Percentiles rank a stretch among this genome's conserved stretches.
These are phyloP conservation scores for Trypanosoma vivax DNA, from an alignment of 208 protist species.

Conservation along the genomic window DNA sequence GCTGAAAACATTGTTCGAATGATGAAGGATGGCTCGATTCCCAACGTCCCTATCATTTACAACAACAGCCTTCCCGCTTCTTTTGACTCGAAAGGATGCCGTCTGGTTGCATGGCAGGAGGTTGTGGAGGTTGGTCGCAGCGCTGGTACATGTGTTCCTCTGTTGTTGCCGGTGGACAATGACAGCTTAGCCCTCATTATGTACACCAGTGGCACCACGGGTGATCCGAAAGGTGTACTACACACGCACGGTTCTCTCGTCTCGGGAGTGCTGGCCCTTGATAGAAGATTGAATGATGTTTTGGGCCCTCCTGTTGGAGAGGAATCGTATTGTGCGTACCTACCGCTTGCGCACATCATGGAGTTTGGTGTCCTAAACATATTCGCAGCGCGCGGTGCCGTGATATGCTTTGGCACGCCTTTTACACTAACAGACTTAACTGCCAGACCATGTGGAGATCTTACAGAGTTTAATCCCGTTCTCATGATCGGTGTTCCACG, in stretches of 20 bases:
- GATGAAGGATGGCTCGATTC: constrained; percentile 35
- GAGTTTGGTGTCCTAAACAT: constrained; percentile 54
- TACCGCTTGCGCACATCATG: constrained; percentile 72
- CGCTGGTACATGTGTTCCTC: not conserved
- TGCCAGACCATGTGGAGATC: constrained; percentile 59
- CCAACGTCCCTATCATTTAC: constrained; percentile 48
- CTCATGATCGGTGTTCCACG: constrained; percentile 51
- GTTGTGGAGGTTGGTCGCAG: constrained; percentile 35
- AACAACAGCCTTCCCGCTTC: constrained; percentile 33
- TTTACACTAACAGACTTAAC: constrained; percentile 37
- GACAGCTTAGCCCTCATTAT: constrained; percentile 58
- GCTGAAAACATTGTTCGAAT: constrained; percentile 39
- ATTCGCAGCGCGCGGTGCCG: constrained; percentile 33
- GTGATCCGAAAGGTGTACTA: constrained; percentile 75
- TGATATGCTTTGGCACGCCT: constrained; percentile 61
- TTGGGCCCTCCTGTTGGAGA: constrained; percentile 29
- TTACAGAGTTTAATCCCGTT: constrained; percentile 61
- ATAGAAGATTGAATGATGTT: constrained; percentile 16
- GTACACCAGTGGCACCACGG: constrained; percentile 63
- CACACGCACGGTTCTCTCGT: constrained; percentile 64
- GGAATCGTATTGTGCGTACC: constrained; percentile 68
- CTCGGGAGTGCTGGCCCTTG: constrained; percentile 23
- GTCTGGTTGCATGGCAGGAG: constrained; percentile 41
- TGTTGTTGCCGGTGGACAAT: constrained; percentile 25
- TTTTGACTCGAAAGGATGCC: constrained; percentile 9